Evolutionary conservation across 75 land plant species (phyloP).

Genomic region (Sequoia sempervirens): DNA sequence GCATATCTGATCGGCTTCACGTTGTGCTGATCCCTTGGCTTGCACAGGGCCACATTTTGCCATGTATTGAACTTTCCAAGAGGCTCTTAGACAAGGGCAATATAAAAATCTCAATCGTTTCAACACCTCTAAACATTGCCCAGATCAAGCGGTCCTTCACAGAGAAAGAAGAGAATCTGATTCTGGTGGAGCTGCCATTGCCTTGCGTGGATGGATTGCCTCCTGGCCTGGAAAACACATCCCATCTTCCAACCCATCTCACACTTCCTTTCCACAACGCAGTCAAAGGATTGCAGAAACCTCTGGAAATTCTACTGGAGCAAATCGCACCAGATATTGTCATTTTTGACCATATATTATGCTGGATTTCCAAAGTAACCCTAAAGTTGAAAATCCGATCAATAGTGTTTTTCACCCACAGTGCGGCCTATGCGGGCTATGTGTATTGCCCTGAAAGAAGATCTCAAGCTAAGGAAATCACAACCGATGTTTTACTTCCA

Average conservation of each 20-base stretch:
- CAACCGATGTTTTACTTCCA: background rate
- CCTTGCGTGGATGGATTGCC: background rate
- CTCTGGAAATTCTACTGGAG: background rate
- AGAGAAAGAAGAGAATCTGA: background rate
- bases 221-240: background rate
- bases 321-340: background rate
- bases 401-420: background rate
- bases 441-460: background rate
- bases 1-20: background rate
- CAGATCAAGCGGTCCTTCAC: background rate
- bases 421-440: background rate
- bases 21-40: constrained; percentile 9
- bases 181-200: background rate
- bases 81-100: background rate
- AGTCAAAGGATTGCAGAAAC: background rate
- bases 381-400: background rate
- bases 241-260: background rate
- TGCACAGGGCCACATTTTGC: constrained; percentile 13
- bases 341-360: background rate
- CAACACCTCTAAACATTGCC: background rate
- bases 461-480: background rate
- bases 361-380: background rate
- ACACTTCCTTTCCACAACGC: background rate
- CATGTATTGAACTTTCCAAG: constrained; percentile 14
- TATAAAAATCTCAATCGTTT: constrained; percentile 1